phyloP scores from a whole-genome alignment of 352 stramenopile species.

The Phytophthora pseudosyringae region DNA sequence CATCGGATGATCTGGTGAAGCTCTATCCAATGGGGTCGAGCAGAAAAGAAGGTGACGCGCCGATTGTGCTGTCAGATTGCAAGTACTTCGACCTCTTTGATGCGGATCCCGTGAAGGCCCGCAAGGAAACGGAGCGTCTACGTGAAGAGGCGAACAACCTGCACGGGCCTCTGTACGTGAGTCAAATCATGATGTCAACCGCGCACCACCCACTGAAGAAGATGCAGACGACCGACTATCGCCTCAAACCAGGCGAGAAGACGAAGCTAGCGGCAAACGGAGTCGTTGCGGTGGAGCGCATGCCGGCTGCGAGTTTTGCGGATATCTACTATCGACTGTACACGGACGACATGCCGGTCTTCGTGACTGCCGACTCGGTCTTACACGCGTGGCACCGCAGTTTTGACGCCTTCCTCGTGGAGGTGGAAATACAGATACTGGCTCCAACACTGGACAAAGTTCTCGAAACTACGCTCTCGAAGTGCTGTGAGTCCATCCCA shows the following conservation, averaged over 20 bases:
- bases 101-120: background rate
- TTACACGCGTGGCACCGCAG: constrained; percentile 48
- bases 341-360: constrained; percentile 41
- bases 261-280: constrained; percentile 19
- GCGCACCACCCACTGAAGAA: constrained; percentile 26
- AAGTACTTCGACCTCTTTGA: constrained; percentile 24
- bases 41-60: background rate
- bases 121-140: background rate
- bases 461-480: constrained; percentile 4
- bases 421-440: constrained; percentile 17
- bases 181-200: constrained; percentile 1
- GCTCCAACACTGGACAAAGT: constrained; percentile 12
- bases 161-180: constrained; percentile 4
- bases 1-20: constrained; percentile 4
- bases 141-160: constrained; percentile 8
- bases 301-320: constrained; percentile 37
- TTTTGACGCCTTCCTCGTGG: constrained; percentile 40
- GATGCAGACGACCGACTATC: constrained; percentile 29
- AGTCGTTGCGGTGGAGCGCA: constrained; percentile 23
- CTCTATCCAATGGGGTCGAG: background rate
- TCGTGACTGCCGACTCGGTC: constrained; percentile 42
- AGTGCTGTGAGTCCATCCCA: background rate
- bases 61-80: constrained; percentile 13
- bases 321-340: constrained; percentile 41
- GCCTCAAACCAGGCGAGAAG: constrained; percentile 27